Evolutionary conservation across 2,329 filamentous ascomycete genomes (phyloP), one percentile per base, ranked within the genome.

Genomic region (Xylogone sp.): DNA sequence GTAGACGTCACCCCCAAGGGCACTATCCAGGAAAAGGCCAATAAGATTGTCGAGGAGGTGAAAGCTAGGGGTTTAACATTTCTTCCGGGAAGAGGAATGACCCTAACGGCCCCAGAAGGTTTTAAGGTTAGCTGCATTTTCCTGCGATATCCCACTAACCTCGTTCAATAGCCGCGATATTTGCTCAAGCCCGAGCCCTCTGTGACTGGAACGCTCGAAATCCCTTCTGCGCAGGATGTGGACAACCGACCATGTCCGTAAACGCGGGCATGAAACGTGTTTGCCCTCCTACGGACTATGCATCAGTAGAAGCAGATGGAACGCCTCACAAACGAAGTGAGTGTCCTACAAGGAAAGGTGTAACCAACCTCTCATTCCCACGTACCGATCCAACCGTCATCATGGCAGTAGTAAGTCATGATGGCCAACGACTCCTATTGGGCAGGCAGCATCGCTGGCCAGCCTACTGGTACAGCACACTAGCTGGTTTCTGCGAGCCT

Each of bases 131-230:
- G 34, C n/a, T 16, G n/a, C 5, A n/a, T 16, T 16, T 5, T 16
- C 34, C 34, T 39, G 10, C 34, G n/a, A 39, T 7, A 18, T 39
- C 34, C n/a, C 8, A 4, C 34, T 39, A 39, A 39, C n/a, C 6
- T 21, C 16, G 21, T 34, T n/a, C 46, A 45, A 29, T 21, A 94
- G 94, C 92, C 53, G 90, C 92, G 46, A 88, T 96, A 44, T 96
- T 91, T 61, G 93, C 90, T 13, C 90, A 96, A 70, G 89, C 91
- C 7, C 85, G 93, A 50, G 88, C 91, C 44, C 77, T 97, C 21
- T 76, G 95, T 31, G 94, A 97, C 73, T 99, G 94, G 94, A 97
- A 99, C 72, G 78, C 78, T 21, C 87, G 93, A 48, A 96, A 96
- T 71, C 88, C 87, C 24, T 99, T 90, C 76, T 99, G 94, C 69